phyloP scores from a whole-genome alignment of 2,329 filamentous ascomycete species.

The Fusarium nematophilum region DNA sequence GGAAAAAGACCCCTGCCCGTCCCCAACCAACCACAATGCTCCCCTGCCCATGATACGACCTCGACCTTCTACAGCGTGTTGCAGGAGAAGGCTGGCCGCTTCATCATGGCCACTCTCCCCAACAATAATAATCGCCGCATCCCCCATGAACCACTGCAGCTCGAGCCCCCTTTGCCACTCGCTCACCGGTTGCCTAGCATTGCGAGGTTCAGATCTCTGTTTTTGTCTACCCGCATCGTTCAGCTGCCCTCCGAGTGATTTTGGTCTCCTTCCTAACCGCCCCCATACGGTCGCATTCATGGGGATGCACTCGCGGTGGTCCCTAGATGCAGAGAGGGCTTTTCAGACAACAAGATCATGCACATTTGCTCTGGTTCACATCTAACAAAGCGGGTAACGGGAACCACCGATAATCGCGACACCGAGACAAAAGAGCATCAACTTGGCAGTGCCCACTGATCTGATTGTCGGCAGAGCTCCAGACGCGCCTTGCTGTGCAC shows the following conservation, averaged over 20 bases:
- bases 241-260: no score
- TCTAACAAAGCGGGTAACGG: no score
- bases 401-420: conserved; percentile 20
- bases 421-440: not conserved
- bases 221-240: conserved; percentile 4
- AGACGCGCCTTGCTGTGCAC: no score
- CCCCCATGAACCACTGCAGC: no score
- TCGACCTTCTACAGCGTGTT: no score
- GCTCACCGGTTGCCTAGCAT: conserved; percentile 8
- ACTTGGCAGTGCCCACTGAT: conserved; percentile 4
- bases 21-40: conserved; percentile 27
- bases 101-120: no score
- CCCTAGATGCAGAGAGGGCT: no score
- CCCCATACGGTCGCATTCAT: conserved; percentile 4
- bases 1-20: not conserved
- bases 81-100: no score
- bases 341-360: no score
- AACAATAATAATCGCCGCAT: conserved; percentile 22
- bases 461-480: conserved; percentile 1
- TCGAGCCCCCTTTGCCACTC: no score
- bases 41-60: conserved; percentile 25
- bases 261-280: not conserved
- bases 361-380: no score
- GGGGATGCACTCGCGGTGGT: not conserved
- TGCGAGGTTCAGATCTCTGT: not conserved